Percentiles rank a stretch among this genome's conserved stretches.
Evolutionary conservation across 192 early-diverging fungal species (phyloP).

Genomic region (Phycomyces blakesleeanus): DNA sequence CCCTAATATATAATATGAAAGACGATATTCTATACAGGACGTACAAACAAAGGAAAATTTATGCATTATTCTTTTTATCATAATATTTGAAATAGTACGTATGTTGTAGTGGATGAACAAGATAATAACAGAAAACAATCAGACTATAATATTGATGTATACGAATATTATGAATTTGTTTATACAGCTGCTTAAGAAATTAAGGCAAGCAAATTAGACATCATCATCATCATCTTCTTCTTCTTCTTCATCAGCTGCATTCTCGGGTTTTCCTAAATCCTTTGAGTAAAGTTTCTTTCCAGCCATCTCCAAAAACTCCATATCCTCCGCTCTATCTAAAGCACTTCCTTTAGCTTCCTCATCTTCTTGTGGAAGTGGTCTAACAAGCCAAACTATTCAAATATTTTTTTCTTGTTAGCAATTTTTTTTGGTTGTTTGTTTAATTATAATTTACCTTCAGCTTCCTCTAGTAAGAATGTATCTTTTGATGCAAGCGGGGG

Average conservation of each 20-base stretch:
- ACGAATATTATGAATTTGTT: too few species aligned
- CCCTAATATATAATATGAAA: too few species aligned
- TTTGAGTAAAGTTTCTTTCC: conserved; percentile 68
- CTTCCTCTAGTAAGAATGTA: conserved; percentile 59
- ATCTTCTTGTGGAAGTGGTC: conserved; percentile 45
- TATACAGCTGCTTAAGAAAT: background rate
- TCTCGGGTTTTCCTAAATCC: conserved; percentile 47
- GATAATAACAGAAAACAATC: too few species aligned
- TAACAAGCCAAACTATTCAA: conserved; percentile 63
- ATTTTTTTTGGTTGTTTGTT: background rate
- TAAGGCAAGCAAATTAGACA: background rate
- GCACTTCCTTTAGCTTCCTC: conserved; percentile 47
- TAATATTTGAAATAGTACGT: too few species aligned
- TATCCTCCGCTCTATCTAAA: conserved; percentile 62
- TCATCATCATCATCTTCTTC: background rate
- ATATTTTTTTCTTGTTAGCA: background rate
- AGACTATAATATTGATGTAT: too few species aligned
- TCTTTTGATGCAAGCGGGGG: conserved; percentile 46
- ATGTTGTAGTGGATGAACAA: too few species aligned
- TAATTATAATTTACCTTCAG: conserved; percentile 54
- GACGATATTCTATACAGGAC: too few species aligned
- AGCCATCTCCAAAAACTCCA: conserved; percentile 71
- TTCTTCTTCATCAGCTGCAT: conserved; percentile 24
- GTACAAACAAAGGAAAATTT: too few species aligned
- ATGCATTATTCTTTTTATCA: too few species aligned